These are phyloP conservation scores for Saccharomycopsis amapae DNA, from an alignment of 805 yeast genomes.

Conservation along the genomic window DNA sequence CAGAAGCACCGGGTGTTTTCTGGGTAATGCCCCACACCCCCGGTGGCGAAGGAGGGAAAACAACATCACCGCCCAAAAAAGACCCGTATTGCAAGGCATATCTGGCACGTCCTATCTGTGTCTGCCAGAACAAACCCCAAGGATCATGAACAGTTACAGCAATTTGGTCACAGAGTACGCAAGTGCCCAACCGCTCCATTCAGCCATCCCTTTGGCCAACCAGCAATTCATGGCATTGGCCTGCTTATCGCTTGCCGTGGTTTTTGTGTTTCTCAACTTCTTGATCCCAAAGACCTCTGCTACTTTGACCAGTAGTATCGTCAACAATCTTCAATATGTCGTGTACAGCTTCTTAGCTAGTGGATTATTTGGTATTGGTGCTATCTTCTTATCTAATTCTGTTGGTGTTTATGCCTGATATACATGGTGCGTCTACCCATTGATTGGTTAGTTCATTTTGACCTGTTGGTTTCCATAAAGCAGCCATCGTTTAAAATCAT, in stretches of 20 bases:
- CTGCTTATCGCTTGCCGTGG: constrained; percentile 1
- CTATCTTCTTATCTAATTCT: constrained; percentile 15
- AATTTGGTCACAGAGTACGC: constrained; percentile 2
- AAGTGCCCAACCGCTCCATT: not conserved
- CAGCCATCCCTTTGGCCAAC: constrained; percentile 13
- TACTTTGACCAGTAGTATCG: not conserved
- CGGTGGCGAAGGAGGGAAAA: no score
- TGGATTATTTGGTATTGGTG: constrained; percentile 17
- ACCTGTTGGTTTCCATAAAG: no score
- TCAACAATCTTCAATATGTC: constrained; percentile 7
- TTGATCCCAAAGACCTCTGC: constrained; percentile 9
- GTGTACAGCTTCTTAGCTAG: constrained; percentile 16
- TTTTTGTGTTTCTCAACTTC: constrained; percentile 11
- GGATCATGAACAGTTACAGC: constrained; percentile 5
- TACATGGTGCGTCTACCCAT: no score
- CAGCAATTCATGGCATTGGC: constrained; percentile 12
- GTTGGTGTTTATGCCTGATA: constrained; percentile 19
- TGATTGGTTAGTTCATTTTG: no score
- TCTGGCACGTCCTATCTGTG: no score
- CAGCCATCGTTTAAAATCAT: no score
- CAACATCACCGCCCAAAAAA: not conserved
- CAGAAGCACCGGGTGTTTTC: no score
- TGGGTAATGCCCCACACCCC: no score
- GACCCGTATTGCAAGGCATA: no score
- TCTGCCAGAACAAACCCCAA: no score